Evolutionary conservation across 148 eudicot genomes (phyloP).

Genomic region (Vaccinium vitisidaea): DNA sequence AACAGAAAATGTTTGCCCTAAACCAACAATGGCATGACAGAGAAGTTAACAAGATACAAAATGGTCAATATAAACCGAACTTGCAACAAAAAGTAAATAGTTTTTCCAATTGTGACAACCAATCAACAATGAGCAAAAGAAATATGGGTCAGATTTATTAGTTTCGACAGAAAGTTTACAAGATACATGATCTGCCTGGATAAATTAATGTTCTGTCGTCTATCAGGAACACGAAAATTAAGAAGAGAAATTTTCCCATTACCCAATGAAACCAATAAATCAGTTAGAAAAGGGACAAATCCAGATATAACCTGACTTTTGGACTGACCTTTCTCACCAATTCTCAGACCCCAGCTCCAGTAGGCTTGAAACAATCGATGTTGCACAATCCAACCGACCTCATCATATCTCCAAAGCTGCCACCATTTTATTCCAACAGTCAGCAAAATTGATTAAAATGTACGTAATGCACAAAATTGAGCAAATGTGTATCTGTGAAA

Average conservation of each 20-base stretch:
- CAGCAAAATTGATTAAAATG: constrained; percentile 8
- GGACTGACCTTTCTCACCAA: constrained; percentile 16
- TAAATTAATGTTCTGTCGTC: constrained; percentile 21
- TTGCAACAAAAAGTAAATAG: not conserved
- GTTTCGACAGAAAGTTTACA: constrained; percentile 21
- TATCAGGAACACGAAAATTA: constrained; percentile 9
- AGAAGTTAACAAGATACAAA: not conserved
- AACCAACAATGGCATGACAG: not conserved
- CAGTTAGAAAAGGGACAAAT: constrained; percentile 12
- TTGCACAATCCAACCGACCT: constrained; percentile 76
- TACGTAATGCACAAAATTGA: not conserved
- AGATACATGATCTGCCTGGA: constrained; percentile 37
- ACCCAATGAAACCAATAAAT: constrained; percentile 27
- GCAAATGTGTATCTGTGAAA: not conserved
- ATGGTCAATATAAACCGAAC: not conserved
- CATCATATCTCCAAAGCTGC: constrained; percentile 86
- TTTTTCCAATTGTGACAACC: not conserved
- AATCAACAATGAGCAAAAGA: constrained; percentile 12
- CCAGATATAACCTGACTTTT: constrained; percentile 18
- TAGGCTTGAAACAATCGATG: constrained; percentile 81
- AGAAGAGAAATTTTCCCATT: constrained; percentile 20
- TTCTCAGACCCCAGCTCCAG: constrained; percentile 37
- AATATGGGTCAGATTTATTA: constrained; percentile 17
- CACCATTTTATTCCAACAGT: constrained; percentile 26
- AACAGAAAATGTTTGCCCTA: not conserved